A percentile compares a stretch with the other conserved stretches of the same genome.
These are phyloP conservation scores for Neonectria sp. DNA, from an alignment of 2,329 filamentous ascomycete genomes.

Conservation along the genomic window DNA sequence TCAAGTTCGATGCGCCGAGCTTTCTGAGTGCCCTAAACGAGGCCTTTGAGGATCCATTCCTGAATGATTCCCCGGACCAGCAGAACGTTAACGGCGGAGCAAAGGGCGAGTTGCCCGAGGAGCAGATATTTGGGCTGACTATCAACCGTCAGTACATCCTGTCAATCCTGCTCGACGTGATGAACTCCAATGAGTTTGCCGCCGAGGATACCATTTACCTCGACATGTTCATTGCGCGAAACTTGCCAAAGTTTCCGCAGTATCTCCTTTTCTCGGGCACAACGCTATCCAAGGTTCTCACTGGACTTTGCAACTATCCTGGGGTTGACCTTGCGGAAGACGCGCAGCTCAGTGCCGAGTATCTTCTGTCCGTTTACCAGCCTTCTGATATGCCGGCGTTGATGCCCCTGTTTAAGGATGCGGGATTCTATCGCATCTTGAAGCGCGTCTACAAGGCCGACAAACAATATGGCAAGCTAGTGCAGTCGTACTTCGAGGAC, in stretches of 20 bases:
- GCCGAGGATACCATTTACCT: slow-evolving; percentile 91
- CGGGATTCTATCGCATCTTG: slow-evolving; percentile 90
- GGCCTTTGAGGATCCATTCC: slow-evolving; percentile 93
- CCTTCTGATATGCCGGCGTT: slow-evolving; percentile 84
- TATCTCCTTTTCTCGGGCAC: slow-evolving; percentile 93
- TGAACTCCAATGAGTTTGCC: slow-evolving; percentile 83
- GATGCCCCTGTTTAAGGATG: slow-evolving; percentile 83
- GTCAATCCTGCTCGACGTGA: slow-evolving; percentile 91
- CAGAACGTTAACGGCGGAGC: slow-evolving; percentile 65
- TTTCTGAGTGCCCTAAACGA: slow-evolving; percentile 97
- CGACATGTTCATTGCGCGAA: slow-evolving; percentile 98
- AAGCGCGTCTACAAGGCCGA: slow-evolving; percentile 90
- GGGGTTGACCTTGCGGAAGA: slow-evolving; percentile 87
- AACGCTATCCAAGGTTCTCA: slow-evolving; percentile 84
- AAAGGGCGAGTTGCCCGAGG: slow-evolving; percentile 70
- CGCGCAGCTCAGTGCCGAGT: slow-evolving; percentile 97
- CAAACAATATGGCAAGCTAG: slow-evolving; percentile 82
- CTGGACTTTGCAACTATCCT: slow-evolving; percentile 88
- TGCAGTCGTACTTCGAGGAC: slow-evolving; percentile 90
- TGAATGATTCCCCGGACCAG: slow-evolving; percentile 84
- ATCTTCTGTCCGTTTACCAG: slow-evolving; percentile 92
- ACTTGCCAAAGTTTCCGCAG: slow-evolving; percentile 95
- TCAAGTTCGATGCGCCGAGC: slow-evolving; percentile 91
- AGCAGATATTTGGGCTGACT: slow-evolving; percentile 77
- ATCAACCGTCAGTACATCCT: slow-evolving; percentile 95